Percentiles rank a stretch among this genome's conserved stretches.
phyloP scores from a whole-genome alignment of 208 protist species.

The Leptomonas seymouri region DNA sequence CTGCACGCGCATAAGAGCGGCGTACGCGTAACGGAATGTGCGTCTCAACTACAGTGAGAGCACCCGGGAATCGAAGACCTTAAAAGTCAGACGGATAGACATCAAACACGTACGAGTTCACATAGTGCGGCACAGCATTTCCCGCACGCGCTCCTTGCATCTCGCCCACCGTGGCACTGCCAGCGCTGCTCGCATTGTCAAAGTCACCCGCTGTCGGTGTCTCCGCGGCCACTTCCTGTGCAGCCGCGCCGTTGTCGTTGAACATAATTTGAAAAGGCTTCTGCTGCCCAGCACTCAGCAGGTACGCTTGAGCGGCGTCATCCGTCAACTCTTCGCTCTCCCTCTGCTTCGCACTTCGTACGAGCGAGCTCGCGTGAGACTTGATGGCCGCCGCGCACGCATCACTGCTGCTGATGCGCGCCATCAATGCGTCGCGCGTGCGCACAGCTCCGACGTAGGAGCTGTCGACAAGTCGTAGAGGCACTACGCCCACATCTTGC shows the following conservation, averaged over 20 bases:
- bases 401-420: slow-evolving; percentile 45
- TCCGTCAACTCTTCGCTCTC: neutral
- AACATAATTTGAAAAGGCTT: slow-evolving; percentile 14
- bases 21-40: no score
- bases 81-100: slow-evolving; percentile 8
- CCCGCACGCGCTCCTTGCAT: neutral
- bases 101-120: slow-evolving; percentile 20
- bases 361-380: slow-evolving; percentile 8
- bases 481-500: slow-evolving; percentile 43
- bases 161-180: neutral
- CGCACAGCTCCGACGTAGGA: slow-evolving; percentile 55
- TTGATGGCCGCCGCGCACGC: slow-evolving; percentile 7
- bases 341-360: slow-evolving; percentile 4
- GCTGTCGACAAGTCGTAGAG: slow-evolving; percentile 60
- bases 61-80: no score
- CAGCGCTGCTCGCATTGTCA: neutral
- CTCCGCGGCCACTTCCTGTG: neutral
- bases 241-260: slow-evolving; percentile 11
- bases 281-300: slow-evolving; percentile 1
- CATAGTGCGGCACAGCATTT: slow-evolving; percentile 1
- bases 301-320: neutral
- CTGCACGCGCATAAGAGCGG: no score
- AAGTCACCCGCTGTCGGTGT: neutral
- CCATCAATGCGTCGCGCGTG: slow-evolving; percentile 49
- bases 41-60: no score